Evolutionary conservation across 208 protist species (phyloP), one percentile per base, ranked within the genome.

Genomic region (Leishmania amazonensis): DNA sequence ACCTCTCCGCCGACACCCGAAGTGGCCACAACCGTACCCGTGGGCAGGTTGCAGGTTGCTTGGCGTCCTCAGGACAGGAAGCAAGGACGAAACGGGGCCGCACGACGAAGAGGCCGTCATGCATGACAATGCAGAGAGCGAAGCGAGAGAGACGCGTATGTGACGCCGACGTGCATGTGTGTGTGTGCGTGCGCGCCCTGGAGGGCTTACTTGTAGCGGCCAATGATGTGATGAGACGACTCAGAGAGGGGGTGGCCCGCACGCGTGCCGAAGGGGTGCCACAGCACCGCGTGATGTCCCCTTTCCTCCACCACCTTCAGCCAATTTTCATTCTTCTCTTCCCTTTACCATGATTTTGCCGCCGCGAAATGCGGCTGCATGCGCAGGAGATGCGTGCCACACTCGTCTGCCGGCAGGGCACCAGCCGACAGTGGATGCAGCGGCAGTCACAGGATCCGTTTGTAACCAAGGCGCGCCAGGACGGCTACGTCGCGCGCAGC

Each of bases 401-500:
- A 42, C 4, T 64, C 7, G 47, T 62, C 11, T 71, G 75, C 19
- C 47, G 38, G 1, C 81, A 85, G 42, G 76, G 81, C 57, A 57
- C 81, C 19, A 88, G 89, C 24, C 79, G 87, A 40, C 86, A 85
- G 78, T 96, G 93, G 92, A 83, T 91, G 77, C 86, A 93, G 82
- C 64, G 85, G 53, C 93, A 96, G 73, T 75, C 90, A 13, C 80
- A 78, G 2, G 93, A 96, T 78, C 85, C 86, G 1, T 96, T 93
- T 75, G 92, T 96, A 5, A 53, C 74, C 45, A 88, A 93, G 70
- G 90, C 92, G 4, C 90, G 94, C 51, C 79, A 88, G 31, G 82
- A 89, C 21, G 91, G 91, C 62, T 97, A 96, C 83, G 80, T 97
- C 40, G 91, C 94, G 21, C 91, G 94, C 51, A 97, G 94, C 71